These are phyloP conservation scores for Echria macrotheca DNA, from an alignment of 495 filamentous ascomycete genomes.

Conservation along the genomic window DNA sequence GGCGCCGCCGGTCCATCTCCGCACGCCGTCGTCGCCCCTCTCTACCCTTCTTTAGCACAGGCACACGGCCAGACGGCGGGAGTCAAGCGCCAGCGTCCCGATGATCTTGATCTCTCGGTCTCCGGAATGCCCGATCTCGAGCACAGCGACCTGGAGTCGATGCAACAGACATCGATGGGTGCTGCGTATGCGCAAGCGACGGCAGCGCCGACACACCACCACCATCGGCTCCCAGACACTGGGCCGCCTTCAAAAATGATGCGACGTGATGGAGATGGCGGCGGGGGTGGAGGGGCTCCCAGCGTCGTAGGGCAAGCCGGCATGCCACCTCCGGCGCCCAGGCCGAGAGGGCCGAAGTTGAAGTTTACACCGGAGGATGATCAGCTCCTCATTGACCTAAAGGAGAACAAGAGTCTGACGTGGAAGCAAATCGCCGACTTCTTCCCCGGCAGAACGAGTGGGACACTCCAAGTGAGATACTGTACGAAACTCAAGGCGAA, in stretches of 20 bases:
- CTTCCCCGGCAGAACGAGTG: conserved; percentile 81
- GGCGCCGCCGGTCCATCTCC: conserved; percentile 35
- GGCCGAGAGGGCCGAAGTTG: conserved; percentile 75
- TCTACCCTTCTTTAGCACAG: conserved; percentile 42
- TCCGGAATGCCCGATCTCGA: conserved; percentile 46
- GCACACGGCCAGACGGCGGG: conserved; percentile 38
- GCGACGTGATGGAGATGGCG: conserved; percentile 45
- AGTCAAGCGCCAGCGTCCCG: conserved; percentile 41
- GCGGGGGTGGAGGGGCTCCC: conserved; percentile 47
- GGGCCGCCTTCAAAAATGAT: conserved; percentile 53
- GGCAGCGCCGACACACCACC: conserved; percentile 56
- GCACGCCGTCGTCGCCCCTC: conserved; percentile 37
- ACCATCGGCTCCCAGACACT: conserved; percentile 65
- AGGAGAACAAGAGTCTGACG: conserved; percentile 85
- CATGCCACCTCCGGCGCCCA: conserved; percentile 71
- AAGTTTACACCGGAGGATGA: conserved; percentile 92
- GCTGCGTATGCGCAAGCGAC: conserved; percentile 37
- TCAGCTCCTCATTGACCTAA: conserved; percentile 73
- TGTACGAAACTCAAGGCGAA: conserved; percentile 92
- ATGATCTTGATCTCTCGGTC: conserved; percentile 46
- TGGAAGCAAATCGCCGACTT: conserved; percentile 97
- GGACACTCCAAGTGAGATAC: conserved; percentile 87
- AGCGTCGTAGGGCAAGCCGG: conserved; percentile 75
- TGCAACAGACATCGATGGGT: conserved; percentile 44
- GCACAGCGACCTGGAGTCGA: conserved; percentile 42